Conservation (phyloP, 495 filamentous ascomycete species). For the Pyrenula massariospora region DNA sequence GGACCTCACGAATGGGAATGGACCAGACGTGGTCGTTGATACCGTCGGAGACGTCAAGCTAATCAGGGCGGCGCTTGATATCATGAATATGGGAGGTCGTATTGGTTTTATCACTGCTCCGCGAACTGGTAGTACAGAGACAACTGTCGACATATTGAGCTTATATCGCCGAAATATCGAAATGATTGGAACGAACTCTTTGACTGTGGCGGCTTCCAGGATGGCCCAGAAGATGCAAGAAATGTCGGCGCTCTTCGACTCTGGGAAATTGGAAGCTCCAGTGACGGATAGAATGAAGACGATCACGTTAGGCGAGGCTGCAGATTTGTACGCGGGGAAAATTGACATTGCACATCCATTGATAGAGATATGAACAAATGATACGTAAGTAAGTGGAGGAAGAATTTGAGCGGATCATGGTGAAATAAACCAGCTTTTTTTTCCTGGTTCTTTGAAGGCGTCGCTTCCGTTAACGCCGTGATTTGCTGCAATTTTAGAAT, state of each 20-base stretch:
- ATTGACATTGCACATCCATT: background rate
- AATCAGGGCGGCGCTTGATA: slow-evolving; percentile 11
- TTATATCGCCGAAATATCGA: slow-evolving; percentile 18
- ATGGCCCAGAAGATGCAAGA: slow-evolving; percentile 5
- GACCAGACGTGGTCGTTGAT: slow-evolving; percentile 23
- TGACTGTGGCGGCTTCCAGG: slow-evolving; percentile 10
- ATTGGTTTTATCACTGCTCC: slow-evolving; percentile 19
- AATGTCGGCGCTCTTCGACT: slow-evolving; percentile 11
- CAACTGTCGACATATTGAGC: slow-evolving; percentile 14
- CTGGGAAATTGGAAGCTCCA: slow-evolving; percentile 9
- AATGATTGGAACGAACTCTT: slow-evolving; percentile 17
- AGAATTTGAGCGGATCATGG: no score
- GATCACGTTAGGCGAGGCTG: slow-evolving; percentile 12
- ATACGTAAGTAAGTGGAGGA: no score
- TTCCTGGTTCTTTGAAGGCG: no score
- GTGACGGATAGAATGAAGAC: slow-evolving; percentile 11
- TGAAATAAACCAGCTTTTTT: no score
- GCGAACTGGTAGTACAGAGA: slow-evolving; percentile 11
- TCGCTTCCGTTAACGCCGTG: no score
- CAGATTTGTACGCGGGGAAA: slow-evolving; percentile 8
- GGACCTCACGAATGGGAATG: slow-evolving; percentile 17
- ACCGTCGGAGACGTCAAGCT: slow-evolving; percentile 18
- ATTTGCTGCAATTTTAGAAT: no score
- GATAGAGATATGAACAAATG: slow-evolving; percentile 1
- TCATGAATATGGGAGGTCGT: slow-evolving; percentile 12